Evolutionary conservation across 192 early-diverging fungal species (phyloP), one percentile per base, ranked within the genome.

Genomic region (Gryganskiella cystojenkinii): DNA sequence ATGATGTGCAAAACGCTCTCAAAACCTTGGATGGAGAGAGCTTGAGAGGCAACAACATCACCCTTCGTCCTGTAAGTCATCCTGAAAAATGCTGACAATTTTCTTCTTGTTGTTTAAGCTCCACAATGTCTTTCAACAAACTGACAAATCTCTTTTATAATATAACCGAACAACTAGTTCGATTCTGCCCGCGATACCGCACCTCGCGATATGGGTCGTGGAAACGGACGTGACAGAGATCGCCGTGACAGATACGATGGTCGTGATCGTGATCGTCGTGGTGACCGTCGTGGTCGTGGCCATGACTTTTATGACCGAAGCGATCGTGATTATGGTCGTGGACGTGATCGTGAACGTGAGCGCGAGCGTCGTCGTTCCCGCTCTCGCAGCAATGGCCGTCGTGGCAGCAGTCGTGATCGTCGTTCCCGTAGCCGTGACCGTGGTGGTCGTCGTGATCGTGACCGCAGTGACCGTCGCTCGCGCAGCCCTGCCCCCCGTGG

Each of bases 1-100:
- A 83, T 45, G 95, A 97, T 56, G 91, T 96, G 84, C 88, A 94
- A 30, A 87, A 90, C 70, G 97, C 97, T 19, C 69, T 98, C 24
- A 87, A 88, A 68, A 92, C 92, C 82, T 91, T 96, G 66, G 89
- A 98, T 56, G 92, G 90, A 71, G 83, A 84, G 46, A 89, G 89
- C 34, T 80, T 94, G 80, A 85, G 88, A 52, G 92, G 92, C 9
- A 87, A 88, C 56, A 80, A 85, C 28, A 80, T 94, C 19, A 75
- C 80, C 59, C 85, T 94, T 46, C 90, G 89, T 62, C 87, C 88
- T 81, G 91, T 90, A 85, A 83, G 84, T 56, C 31, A 19, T 44
- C 22, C 49, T 49, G 33, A 54, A 65, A 42, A 67, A 40, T 51
- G 31, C 28, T 58, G 4, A 30, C 35, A 17, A 6, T 17, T 14